Base-by-base conservation (phyloP, 2,329 filamentous ascomycete genomes). In the Cyphellophora attinorum region DNA sequence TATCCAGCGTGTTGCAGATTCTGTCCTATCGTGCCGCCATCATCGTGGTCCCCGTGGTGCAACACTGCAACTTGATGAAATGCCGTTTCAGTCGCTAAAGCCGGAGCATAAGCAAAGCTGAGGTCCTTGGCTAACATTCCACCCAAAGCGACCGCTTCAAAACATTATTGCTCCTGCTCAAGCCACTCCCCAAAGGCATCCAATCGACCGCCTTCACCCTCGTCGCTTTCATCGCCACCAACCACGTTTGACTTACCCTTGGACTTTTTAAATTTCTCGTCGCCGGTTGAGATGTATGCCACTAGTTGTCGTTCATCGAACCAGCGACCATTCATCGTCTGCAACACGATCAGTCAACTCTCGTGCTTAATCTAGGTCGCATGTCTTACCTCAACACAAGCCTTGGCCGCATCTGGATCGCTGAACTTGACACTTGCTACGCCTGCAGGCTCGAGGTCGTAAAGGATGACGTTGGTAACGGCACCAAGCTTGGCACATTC, bases 381-480 rank as follows among this genome's bases (percentile, higher is more conserved):
- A 15, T 16, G n/a, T 48, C 58, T 37, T 52, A 67, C 63, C 46
- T 54, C 51, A 27, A 89, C 75, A 54, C 85, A 94, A 6, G 73
- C 76, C 38, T 66, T 65, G 3, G 88, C 89, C 2, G 80, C 73
- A 39, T 81, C 75, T 3, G 73, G 65, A 25, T 81, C 76, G 36
- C 69, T 65, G 62, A 94, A 98, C 49, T 81, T 79, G 43, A 98
- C 82, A 35, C 79, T 88, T 6, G 88, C 81, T 23, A 96, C 73
- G 12, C 91, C 91, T 1, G 85, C 81, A 3, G 74, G 63, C 58
- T 98, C 93, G 44, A 79, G 69, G 56, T 98, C 91, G 56, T 82
- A 98, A 11, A 98, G 65, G 3, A 91, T 79, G 27, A 96, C 84
- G 52, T 93, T 95, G 19, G 86, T 93, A 21, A 96, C 85, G 15